These are phyloP conservation scores for Quercus berberidifolia DNA, from an alignment of 306 rosid genomes.

Conservation along the genomic window DNA sequence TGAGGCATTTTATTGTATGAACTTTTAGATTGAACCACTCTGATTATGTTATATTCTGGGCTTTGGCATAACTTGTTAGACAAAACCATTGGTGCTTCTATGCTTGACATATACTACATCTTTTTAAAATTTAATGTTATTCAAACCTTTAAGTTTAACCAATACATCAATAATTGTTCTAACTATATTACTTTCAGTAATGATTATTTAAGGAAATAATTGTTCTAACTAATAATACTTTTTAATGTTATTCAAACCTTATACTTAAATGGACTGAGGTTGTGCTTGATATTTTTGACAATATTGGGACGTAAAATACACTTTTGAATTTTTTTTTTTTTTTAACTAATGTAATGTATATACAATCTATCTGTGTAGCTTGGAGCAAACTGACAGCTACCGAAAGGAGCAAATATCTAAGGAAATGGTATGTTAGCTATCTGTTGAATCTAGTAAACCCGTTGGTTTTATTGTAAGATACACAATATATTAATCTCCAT, in stretches of 20 bases:
- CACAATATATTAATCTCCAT: background rate
- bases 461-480: conserved; percentile 14
- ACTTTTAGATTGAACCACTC: conserved; percentile 17
- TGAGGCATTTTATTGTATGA: conserved; percentile 62
- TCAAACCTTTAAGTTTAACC: too few species aligned
- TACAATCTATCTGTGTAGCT: conserved; percentile 42
- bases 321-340: background rate
- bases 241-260: too few species aligned
- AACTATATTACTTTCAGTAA: too few species aligned
- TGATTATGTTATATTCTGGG: conserved; percentile 18
- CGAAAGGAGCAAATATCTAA: conserved; percentile 75
- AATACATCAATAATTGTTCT: too few species aligned
- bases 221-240: too few species aligned
- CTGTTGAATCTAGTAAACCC: conserved; percentile 13
- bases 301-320: background rate
- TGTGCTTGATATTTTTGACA: conserved; percentile 2
- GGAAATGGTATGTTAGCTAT: conserved; percentile 68
- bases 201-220: too few species aligned
- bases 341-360: background rate
- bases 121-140: background rate
- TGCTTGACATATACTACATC: background rate
- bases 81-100: background rate
- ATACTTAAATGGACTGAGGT: background rate
- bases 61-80: background rate
- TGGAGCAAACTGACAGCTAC: conserved; percentile 92